A percentile compares a stretch with the other conserved stretches of the same genome.
phyloP scores from a whole-genome alignment of 768 basidiomycete species.

The Boletus pseudopeckii region DNA sequence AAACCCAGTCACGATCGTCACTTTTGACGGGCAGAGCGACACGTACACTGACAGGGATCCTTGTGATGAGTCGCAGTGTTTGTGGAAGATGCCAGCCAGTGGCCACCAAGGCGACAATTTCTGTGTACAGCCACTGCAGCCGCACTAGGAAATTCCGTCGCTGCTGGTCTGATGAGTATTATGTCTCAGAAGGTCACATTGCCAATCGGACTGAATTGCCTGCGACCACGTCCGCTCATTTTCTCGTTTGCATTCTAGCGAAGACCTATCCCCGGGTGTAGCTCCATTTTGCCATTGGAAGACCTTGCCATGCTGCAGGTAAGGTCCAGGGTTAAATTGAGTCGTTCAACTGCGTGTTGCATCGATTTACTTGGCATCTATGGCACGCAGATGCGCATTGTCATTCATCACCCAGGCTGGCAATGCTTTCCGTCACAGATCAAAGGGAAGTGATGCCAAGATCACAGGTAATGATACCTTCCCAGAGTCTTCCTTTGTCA shows the following conservation, averaged over 20 bases:
- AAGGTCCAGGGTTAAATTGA: not conserved
- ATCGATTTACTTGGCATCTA: too few species aligned
- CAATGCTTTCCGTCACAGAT: not conserved
- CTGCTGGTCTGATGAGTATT: not conserved
- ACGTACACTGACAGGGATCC: slow-evolving; percentile 6
- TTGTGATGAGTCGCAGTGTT: slow-evolving; percentile 5
- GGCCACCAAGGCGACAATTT: not conserved
- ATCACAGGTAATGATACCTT: not conserved
- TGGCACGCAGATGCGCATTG: too few species aligned
- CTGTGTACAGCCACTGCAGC: not conserved
- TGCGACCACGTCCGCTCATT: not conserved
- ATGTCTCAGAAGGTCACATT: not conserved
- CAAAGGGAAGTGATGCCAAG: slow-evolving; percentile 5
- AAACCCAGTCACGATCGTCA: not conserved
- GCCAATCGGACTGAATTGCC: not conserved
- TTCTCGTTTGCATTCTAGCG: not conserved
- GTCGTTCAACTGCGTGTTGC: not conserved
- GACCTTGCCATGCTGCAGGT: not conserved
- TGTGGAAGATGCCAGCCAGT: not conserved
- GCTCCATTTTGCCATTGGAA: not conserved
- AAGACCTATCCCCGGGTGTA: not conserved
- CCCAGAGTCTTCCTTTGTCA: not conserved
- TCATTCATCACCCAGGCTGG: not conserved
- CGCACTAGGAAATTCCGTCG: slow-evolving; percentile 14
- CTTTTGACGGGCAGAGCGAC: not conserved